These are phyloP conservation scores for Endotrypanum monterogeii DNA, from an alignment of 208 protist genomes.

Conservation along the genomic window DNA sequence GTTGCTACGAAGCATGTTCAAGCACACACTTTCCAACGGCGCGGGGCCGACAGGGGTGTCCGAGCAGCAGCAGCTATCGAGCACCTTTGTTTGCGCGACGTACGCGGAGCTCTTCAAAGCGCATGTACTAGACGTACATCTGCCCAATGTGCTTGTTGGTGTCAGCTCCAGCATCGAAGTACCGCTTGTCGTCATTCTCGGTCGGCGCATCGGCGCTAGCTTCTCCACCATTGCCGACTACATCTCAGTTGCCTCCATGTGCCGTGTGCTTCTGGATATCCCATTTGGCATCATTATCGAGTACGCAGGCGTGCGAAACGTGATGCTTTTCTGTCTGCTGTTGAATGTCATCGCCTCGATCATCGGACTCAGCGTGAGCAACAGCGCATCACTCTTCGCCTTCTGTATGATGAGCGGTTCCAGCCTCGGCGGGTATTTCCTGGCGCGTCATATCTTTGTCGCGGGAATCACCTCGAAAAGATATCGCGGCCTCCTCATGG, in stretches of 20 bases:
- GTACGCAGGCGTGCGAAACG: conserved; percentile 58
- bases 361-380: conserved; percentile 36
- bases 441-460: conserved; percentile 84
- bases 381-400: conserved; percentile 22
- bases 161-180: conserved; percentile 71
- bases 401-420: conserved; percentile 72
- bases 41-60: neutral
- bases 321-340: conserved; percentile 61
- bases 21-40: neutral
- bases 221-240: conserved; percentile 58
- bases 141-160: conserved; percentile 81
- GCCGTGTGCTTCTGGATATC: conserved; percentile 64
- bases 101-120: conserved; percentile 44
- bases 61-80: neutral
- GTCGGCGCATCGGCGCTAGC: conserved; percentile 49
- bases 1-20: neutral
- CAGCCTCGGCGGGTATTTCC: conserved; percentile 78
- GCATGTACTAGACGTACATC: conserved; percentile 74
- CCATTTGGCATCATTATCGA: conserved; percentile 68
- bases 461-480: conserved; percentile 58
- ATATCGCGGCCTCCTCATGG: conserved; percentile 79
- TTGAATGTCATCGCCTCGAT: conserved; percentile 42
- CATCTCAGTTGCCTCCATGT: conserved; percentile 55
- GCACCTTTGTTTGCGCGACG: conserved; percentile 24
- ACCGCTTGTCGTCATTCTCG: conserved; percentile 73